Percentiles rank a stretch among this genome's conserved stretches.
Conservation (phyloP, 306 rosid genomes). For the Abrus precatorius region DNA sequence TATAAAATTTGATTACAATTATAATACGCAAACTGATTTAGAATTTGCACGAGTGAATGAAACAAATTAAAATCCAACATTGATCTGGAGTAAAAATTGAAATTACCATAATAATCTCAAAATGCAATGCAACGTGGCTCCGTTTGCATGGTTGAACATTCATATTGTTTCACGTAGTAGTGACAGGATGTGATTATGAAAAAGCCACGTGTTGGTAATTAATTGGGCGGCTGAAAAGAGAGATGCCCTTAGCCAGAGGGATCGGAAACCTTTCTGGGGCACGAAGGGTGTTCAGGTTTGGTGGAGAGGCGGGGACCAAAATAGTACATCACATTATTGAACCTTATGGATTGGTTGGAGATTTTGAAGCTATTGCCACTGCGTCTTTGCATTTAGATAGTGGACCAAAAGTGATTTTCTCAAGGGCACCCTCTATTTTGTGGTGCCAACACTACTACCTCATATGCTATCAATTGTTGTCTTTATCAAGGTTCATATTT, state of each 20-base stretch:
- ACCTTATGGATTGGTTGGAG: conserved; percentile 28
- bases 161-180: conserved; percentile 40
- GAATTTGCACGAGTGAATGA: background rate
- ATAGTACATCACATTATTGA: conserved; percentile 32
- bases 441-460: conserved; percentile 11
- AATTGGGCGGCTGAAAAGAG: conserved; percentile 38
- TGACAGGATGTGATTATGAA: conserved; percentile 45
- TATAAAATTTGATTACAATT: background rate
- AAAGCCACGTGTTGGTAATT: conserved; percentile 45
- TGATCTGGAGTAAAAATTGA: background rate
- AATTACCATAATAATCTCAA: conserved; percentile 13
- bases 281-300: conserved; percentile 39
- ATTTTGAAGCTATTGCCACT: conserved; percentile 46
- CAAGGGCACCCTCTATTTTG: conserved; percentile 12
- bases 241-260: conserved; percentile 47
- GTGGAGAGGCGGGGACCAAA: conserved; percentile 56
- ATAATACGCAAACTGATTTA: conserved; percentile 25
- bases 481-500: conserved; percentile 25
- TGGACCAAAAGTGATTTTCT: conserved; percentile 43
- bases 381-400: conserved; percentile 43
- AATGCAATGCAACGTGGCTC: conserved; percentile 41
- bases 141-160: conserved; percentile 41
- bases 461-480: conserved; percentile 10
- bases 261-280: conserved; percentile 29
- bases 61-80: background rate